These are phyloP conservation scores for Tetracladium setigerum DNA, from an alignment of 495 filamentous ascomycete genomes.

Conservation along the genomic window DNA sequence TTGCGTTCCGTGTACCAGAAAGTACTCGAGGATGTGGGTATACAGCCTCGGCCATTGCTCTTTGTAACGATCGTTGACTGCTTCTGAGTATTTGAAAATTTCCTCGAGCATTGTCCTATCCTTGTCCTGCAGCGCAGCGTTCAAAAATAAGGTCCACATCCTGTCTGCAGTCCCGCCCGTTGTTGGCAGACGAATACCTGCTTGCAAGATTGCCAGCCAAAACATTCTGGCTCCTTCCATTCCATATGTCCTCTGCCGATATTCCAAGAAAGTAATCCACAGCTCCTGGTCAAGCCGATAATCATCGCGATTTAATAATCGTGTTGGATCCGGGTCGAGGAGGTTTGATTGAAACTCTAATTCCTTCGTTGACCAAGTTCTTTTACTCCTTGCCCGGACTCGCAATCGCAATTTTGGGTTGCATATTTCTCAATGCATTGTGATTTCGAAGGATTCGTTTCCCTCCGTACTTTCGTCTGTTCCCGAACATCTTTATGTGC, in stretches of 20 bases:
- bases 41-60: conserved; percentile 42
- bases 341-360: conserved; percentile 45
- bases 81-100: conserved; percentile 47
- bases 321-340: conserved; percentile 25
- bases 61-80: conserved; percentile 37
- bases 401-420: too few species aligned
- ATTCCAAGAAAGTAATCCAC: conserved; percentile 59
- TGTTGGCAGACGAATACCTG: conserved; percentile 40
- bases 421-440: too few species aligned
- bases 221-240: conserved; percentile 49
- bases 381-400: conserved; percentile 15
- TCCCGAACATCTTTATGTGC: too few species aligned
- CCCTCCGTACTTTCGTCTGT: too few species aligned
- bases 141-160: conserved; percentile 50
- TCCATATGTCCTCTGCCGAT: conserved; percentile 53
- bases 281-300: conserved; percentile 45
- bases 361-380: conserved; percentile 14
- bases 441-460: too few species aligned
- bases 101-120: conserved; percentile 37
- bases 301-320: conserved; percentile 47
- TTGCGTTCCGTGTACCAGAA: conserved; percentile 23
- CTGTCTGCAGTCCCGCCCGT: conserved; percentile 38
- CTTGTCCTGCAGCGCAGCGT: conserved; percentile 37
- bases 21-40: conserved; percentile 37
- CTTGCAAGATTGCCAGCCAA: conserved; percentile 51